Conservation (phyloP, 768 basidiomycete genomes). For the Boletus vinaceobasis region DNA sequence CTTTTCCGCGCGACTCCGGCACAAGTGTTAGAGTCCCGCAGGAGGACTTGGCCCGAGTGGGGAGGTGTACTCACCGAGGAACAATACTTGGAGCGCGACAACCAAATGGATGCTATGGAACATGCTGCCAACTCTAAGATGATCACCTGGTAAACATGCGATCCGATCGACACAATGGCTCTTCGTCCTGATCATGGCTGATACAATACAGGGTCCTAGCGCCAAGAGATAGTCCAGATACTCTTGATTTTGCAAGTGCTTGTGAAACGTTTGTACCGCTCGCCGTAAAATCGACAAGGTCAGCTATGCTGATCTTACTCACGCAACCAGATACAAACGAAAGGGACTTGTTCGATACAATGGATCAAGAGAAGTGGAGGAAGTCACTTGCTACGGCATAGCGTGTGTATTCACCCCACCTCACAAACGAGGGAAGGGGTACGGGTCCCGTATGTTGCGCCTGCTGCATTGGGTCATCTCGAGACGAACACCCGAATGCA, state of each 20-base stretch:
- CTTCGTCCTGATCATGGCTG: not conserved
- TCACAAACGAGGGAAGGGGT: slow-evolving; percentile 48
- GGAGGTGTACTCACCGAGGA: slow-evolving; percentile 40
- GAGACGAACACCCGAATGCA: slow-evolving; percentile 19
- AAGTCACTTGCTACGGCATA: slow-evolving; percentile 46
- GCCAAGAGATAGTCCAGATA: slow-evolving; percentile 44
- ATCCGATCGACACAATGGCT: not conserved
- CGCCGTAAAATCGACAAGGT: not conserved
- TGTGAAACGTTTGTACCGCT: slow-evolving; percentile 1
- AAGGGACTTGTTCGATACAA: slow-evolving; percentile 26
- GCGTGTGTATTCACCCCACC: slow-evolving; percentile 55
- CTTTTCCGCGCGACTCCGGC: slow-evolving; percentile 46
- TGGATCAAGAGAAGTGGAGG: slow-evolving; percentile 20
- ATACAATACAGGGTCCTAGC: slow-evolving; percentile 45
- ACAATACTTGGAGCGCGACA: slow-evolving; percentile 44
- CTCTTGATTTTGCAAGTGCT: slow-evolving; percentile 7
- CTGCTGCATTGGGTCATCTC: slow-evolving; percentile 55
- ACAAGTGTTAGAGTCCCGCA: slow-evolving; percentile 41
- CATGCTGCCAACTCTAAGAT: slow-evolving; percentile 44
- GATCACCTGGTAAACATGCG: slow-evolving; percentile 43
- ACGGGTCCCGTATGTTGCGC: slow-evolving; percentile 60
- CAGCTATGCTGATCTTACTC: not conserved
- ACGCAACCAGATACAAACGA: slow-evolving; percentile 30
- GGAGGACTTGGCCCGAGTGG: slow-evolving; percentile 41
- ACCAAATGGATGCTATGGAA: slow-evolving; percentile 38